Evolutionary conservation across 2,329 filamentous ascomycete species (phyloP).

Genomic region (Hypoxylon sp.): DNA sequence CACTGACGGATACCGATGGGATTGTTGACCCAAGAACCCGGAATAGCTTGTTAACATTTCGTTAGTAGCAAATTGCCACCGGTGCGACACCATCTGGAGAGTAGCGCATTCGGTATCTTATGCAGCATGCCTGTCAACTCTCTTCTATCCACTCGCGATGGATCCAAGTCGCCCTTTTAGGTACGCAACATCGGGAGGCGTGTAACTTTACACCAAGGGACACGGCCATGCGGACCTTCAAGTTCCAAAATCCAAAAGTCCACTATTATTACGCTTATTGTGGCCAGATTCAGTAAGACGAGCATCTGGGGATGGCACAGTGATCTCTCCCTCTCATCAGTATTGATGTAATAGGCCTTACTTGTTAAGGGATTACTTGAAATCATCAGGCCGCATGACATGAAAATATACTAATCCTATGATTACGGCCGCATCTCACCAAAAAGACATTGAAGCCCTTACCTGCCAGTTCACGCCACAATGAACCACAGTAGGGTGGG

Average conservation of each 20-base stretch:
- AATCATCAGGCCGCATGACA: slow-evolving; percentile 1
- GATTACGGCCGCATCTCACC: slow-evolving; percentile 27
- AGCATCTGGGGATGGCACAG: slow-evolving; percentile 19
- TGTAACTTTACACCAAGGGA: slow-evolving; percentile 28
- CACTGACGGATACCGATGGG: slow-evolving; percentile 15
- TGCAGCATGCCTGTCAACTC: slow-evolving; percentile 27
- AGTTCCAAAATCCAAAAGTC: slow-evolving; percentile 7
- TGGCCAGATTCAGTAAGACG: slow-evolving; percentile 21
- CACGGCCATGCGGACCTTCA: slow-evolving; percentile 9
- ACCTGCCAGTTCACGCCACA: not conserved
- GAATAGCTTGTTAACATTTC: slow-evolving; percentile 25
- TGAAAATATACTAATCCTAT: slow-evolving; percentile 19
- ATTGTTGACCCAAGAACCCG: slow-evolving; percentile 37
- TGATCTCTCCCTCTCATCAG: slow-evolving; percentile 13
- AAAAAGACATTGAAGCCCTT: not conserved
- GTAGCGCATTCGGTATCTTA: slow-evolving; percentile 10
- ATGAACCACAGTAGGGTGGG: slow-evolving; percentile 7
- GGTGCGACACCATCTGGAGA: slow-evolving; percentile 22
- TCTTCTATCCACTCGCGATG: slow-evolving; percentile 13
- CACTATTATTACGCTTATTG: slow-evolving; percentile 26
- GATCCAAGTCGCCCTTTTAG: slow-evolving; percentile 22
- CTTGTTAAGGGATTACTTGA: slow-evolving; percentile 17
- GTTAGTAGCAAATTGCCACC: slow-evolving; percentile 21
- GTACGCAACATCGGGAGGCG: slow-evolving; percentile 17
- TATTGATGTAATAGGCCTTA: slow-evolving; percentile 19